Base-by-base conservation (phyloP, 208 protist species). In the Trypanosoma caninum region DNA sequence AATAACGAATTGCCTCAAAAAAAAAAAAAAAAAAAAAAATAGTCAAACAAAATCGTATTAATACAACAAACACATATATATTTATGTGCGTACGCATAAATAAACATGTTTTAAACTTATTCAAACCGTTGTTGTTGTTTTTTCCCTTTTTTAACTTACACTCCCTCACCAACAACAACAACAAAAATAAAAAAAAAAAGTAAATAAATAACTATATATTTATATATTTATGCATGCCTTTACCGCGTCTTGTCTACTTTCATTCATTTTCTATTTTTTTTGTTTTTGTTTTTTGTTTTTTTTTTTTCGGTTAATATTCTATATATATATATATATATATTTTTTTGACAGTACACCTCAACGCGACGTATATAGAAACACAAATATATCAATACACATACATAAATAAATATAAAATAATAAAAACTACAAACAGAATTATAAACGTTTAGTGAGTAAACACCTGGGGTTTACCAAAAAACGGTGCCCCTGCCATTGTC, bases 401-500 rank as follows among this genome's bases (percentile, higher is more conserved):
- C 11, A 30, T 16, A 50, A 30, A 48, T 28, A 48, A 50, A 50
- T 30, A 23, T 31, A 50, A 18, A 50, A 0, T 31, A 50, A 30
- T 9, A 27, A 23, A 23, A n/a, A 11, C 30, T 50, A 25, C 14
- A 22, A 2, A 50, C 2, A 5, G 22, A 50, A 28, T 50, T n/a
- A n/a, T n/a, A n/a, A n/a, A 25, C 54, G 78, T 84, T 72, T 83
- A 74, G 62, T 89, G 42, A 22, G 44, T 35, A 51, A 70, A 89
- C 47, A 81, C 79, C 47, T 88, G 70, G 31, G 78, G 58, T 27
- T 87, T 72, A 52, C 84, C 81, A 3, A 38, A 44, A 60, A 95
- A 95, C 3, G 73, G 50, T 23, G 54, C 62, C 28, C 89, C 89
- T 1, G 82, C 74, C 89, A 95, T 95, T 52, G 80, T 88, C 31